Conservation (phyloP, 371 early-diverging fungal genomes). For the Mucor saturninus region DNA sequence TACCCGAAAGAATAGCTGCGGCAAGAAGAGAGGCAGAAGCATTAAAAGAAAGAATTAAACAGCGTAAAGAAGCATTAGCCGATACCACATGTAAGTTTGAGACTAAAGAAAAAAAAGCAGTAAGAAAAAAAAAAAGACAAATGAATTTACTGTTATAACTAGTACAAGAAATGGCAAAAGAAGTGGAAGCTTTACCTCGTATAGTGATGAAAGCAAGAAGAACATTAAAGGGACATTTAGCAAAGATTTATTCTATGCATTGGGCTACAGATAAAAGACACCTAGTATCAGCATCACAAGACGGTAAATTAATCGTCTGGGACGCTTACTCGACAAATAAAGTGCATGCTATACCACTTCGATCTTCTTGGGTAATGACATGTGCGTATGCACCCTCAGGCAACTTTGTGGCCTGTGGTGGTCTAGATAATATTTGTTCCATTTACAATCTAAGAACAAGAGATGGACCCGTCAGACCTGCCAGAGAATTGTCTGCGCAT, state of each 20-base stretch:
- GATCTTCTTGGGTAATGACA: constrained; percentile 99
- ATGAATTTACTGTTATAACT: constrained; percentile 11
- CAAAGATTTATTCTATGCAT: constrained; percentile 99
- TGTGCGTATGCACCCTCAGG: constrained; percentile 98
- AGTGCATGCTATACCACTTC: constrained; percentile 95
- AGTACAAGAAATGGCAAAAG: constrained; percentile 59
- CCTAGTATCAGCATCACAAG: constrained; percentile 97
- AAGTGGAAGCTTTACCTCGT: constrained; percentile 76
- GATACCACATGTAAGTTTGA: constrained; percentile 86
- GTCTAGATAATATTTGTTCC: constrained; percentile 97
- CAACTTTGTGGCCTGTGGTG: constrained; percentile 98
- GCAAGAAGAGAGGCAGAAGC: constrained; percentile 96
- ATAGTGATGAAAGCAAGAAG: constrained; percentile 68
- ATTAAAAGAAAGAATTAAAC: constrained; percentile 94
- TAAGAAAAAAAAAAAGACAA: background rate
- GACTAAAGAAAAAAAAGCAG: constrained; percentile 1
- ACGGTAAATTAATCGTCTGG: constrained; percentile 99
- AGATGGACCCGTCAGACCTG: constrained; percentile 90
- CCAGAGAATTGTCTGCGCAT: constrained; percentile 93
- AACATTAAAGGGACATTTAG: constrained; percentile 96
- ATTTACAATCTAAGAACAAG: constrained; percentile 93
- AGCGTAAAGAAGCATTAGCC: constrained; percentile 88
- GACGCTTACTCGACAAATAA: constrained; percentile 98
- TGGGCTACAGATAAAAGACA: constrained; percentile 96
- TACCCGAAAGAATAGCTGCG: constrained; percentile 86